Evolutionary conservation across 2,329 filamentous ascomycete species (phyloP).

Genomic region (Thelonectria rubi): DNA sequence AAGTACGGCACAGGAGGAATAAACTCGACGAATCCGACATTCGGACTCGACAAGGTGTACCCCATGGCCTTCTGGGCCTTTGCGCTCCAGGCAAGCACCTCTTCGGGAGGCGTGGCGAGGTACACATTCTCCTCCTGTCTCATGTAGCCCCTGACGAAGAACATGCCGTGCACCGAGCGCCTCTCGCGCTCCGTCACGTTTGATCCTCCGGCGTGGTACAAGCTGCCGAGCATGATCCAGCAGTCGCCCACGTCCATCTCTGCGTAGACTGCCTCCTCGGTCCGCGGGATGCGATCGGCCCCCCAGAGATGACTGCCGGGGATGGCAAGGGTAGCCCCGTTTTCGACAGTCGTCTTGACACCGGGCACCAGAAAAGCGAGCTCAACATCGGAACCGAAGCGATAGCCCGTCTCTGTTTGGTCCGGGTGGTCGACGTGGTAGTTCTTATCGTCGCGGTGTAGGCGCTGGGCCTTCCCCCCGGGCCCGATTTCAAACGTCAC

Average conservation of each 20-base stretch:
- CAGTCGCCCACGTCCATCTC: slow-evolving; percentile 21
- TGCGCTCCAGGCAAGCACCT: slow-evolving; percentile 8
- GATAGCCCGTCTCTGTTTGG: slow-evolving; percentile 12
- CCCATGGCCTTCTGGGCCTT: slow-evolving; percentile 5
- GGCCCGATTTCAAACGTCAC: slow-evolving; percentile 19
- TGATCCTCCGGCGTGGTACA: slow-evolving; percentile 17
- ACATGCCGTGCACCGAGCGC: slow-evolving; percentile 18
- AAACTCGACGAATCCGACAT: slow-evolving; percentile 19
- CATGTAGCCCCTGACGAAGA: slow-evolving; percentile 15
- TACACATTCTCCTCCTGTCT: slow-evolving; percentile 19
- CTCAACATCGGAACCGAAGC: slow-evolving; percentile 14
- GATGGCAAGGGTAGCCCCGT: slow-evolving; percentile 18
- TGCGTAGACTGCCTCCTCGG: slow-evolving; percentile 10
- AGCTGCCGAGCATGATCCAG: slow-evolving; percentile 18
- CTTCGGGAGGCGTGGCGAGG: slow-evolving; percentile 9
- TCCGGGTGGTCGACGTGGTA: slow-evolving; percentile 16
- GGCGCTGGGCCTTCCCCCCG: slow-evolving; percentile 16
- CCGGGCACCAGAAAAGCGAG: slow-evolving; percentile 17
- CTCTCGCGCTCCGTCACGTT: slow-evolving; percentile 12
- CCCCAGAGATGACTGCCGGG: slow-evolving; percentile 19
- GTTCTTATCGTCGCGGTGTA: slow-evolving; percentile 22
- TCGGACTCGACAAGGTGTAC: slow-evolving; percentile 17
- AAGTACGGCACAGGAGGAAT: slow-evolving; percentile 11
- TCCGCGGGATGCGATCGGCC: slow-evolving; percentile 9
- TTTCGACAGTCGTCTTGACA: slow-evolving; percentile 14